Evolutionary conservation across 2,329 filamentous ascomycete genomes (phyloP).

Genomic region (Cordyceps farinosa): DNA sequence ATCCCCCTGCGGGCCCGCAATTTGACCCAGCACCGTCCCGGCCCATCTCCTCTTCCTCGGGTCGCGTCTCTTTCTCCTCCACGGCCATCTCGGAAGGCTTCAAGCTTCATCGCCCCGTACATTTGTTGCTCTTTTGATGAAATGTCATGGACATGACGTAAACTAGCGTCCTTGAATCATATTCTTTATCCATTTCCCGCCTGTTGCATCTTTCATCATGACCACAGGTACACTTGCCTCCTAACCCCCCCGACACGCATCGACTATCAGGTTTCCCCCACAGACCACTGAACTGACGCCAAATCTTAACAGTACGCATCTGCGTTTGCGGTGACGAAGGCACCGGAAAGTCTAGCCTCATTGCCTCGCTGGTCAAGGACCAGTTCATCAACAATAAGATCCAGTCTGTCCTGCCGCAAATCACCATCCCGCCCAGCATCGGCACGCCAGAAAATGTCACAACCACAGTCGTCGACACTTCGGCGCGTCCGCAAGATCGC

Average conservation of each 20-base stretch:
- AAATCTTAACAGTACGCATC: conserved; percentile 65
- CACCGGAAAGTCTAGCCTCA: conserved; percentile 89
- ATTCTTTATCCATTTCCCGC: not conserved
- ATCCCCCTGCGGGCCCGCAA: conserved; percentile 10
- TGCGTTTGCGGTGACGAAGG: conserved; percentile 96
- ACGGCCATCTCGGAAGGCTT: conserved; percentile 10
- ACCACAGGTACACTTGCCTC: conserved; percentile 24
- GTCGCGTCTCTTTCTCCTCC: conserved; percentile 15
- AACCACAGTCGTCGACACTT: conserved; percentile 96
- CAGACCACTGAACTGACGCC: not conserved
- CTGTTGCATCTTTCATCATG: conserved; percentile 21
- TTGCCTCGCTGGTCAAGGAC: conserved; percentile 94
- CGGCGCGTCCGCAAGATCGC: conserved; percentile 88
- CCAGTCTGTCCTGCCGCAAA: conserved; percentile 87
- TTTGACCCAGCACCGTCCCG: conserved; percentile 8
- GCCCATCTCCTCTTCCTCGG: conserved; percentile 13
- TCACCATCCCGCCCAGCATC: conserved; percentile 89
- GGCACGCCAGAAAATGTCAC: conserved; percentile 95
- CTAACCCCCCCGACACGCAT: not conserved
- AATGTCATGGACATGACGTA: conserved; percentile 12
- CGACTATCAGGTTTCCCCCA: not conserved
- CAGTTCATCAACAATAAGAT: conserved; percentile 96
- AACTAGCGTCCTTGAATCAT: not conserved
- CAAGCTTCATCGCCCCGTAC: not conserved
- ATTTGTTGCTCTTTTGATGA: not conserved